Evolutionary conservation across 1,284 basidiomycete genomes (phyloP).

Genomic region (Moesziomyces parantarcticus): DNA sequence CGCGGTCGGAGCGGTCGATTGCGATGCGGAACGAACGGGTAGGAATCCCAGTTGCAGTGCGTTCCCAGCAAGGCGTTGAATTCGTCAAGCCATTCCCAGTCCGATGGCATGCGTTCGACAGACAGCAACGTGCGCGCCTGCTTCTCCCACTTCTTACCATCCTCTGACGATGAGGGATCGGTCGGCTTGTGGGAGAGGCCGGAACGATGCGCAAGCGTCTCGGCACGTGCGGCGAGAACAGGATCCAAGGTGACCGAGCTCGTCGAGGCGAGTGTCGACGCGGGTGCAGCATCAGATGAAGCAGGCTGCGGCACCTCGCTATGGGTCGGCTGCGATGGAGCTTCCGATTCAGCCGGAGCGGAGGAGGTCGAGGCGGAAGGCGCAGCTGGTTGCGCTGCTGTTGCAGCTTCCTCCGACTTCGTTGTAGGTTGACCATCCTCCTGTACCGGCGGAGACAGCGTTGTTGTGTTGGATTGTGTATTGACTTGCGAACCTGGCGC

Average conservation of each 20-base stretch:
- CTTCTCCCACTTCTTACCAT: slow-evolving; percentile 12
- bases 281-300: no score
- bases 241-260: slow-evolving; percentile 40
- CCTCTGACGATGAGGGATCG: neutral
- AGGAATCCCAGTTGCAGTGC: slow-evolving; percentile 70
- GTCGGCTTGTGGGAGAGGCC: neutral
- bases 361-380: no score
- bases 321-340: no score
- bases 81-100: slow-evolving; percentile 74
- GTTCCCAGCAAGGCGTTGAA: slow-evolving; percentile 81
- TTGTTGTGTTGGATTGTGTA: no score
- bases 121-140: slow-evolving; percentile 56
- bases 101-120: slow-evolving; percentile 38
- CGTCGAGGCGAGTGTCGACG: neutral
- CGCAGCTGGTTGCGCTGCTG: no score
- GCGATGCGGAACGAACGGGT: slow-evolving; percentile 68
- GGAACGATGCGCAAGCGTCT: slow-evolving; percentile 11
- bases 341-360: no score
- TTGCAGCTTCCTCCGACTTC: no score
- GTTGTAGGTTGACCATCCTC: no score
- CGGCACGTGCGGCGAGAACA: slow-evolving; percentile 32
- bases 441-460: no score
- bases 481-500: no score
- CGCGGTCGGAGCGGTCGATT: slow-evolving; percentile 68
- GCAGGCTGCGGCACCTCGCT: no score